Conservation (phyloP, 768 basidiomycete species). For the Steccherinum ochraceum region DNA sequence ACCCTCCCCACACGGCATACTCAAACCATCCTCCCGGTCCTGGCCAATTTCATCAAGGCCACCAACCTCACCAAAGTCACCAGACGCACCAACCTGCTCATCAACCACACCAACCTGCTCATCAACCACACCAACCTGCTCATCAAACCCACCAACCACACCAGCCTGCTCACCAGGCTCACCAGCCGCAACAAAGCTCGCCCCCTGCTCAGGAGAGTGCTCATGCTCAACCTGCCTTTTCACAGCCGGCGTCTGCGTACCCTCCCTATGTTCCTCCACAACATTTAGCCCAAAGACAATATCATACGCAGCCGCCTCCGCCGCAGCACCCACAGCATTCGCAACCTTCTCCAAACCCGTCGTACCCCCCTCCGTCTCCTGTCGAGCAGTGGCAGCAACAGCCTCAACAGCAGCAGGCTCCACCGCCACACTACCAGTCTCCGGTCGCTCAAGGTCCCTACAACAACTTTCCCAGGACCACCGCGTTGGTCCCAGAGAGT, state of each 20-base stretch:
- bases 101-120: slow-evolving; percentile 8
- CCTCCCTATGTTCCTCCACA: slow-evolving; percentile 3
- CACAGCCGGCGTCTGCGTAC: background rate
- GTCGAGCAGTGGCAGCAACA: slow-evolving; percentile 18
- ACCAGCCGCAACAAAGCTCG: background rate
- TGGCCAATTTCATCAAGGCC: background rate
- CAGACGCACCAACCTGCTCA: slow-evolving; percentile 3
- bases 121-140: slow-evolving; percentile 12
- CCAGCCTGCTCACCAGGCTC: background rate
- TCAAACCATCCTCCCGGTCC: slow-evolving; percentile 32
- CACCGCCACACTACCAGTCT: slow-evolving; percentile 11
- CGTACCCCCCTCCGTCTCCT: slow-evolving; percentile 13
- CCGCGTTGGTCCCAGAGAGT: slow-evolving; percentile 32
- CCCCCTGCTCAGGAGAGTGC: background rate
- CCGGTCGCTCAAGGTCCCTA: slow-evolving; percentile 11
- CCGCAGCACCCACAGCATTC: slow-evolving; percentile 2
- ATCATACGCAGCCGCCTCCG: background rate
- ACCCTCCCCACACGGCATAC: slow-evolving; percentile 31
- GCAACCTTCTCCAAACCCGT: slow-evolving; percentile 10
- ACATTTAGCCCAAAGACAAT: background rate
- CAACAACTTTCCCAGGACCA: slow-evolving; percentile 30
- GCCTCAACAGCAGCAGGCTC: slow-evolving; percentile 12
- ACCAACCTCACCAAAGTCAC: slow-evolving; percentile 8
- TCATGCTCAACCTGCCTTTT: background rate
- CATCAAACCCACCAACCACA: background rate